Percentiles rank a stretch among this genome's conserved stretches.
phyloP scores from a whole-genome alignment of 169 alveolate genomes.

The Toxoplasma gondii region DNA sequence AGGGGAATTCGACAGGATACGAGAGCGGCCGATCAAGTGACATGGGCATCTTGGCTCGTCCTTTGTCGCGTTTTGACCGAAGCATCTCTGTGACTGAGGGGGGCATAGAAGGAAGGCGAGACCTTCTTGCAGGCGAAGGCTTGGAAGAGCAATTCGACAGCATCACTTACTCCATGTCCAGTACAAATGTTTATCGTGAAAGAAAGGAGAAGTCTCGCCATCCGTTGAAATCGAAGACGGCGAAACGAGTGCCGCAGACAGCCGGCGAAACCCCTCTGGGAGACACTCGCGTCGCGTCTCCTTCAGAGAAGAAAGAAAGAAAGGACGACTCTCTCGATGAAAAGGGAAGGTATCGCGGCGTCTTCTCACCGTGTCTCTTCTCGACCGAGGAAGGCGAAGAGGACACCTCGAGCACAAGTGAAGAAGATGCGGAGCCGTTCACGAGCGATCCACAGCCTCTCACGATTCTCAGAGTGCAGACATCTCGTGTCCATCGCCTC shows the following conservation, averaged over 20 bases:
- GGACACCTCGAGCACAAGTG: neutral
- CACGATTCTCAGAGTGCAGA: neutral
- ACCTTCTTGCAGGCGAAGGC: neutral
- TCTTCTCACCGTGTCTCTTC: neutral
- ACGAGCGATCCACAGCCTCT: neutral
- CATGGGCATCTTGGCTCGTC: neutral
- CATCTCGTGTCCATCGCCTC: slow-evolving; percentile 50
- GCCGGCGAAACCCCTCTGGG: neutral
- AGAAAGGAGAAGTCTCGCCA: neutral
- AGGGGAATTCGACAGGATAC: neutral
- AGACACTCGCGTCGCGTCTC: too few relatives aligned
- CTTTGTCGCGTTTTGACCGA: neutral
- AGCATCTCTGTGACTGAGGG: neutral
- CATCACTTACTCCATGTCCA: neutral
- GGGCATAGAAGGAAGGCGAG: neutral
- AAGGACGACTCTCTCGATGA: too few relatives aligned
- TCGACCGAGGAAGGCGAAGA: neutral
- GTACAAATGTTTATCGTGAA: neutral
- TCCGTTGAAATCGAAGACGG: neutral
- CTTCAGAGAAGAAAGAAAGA: too few relatives aligned
- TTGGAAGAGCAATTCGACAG: slow-evolving; percentile 11
- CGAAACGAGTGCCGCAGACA: neutral
- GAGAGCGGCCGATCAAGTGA: neutral
- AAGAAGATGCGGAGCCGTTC: neutral
- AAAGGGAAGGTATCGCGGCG: too few relatives aligned